Evolutionary conservation across 208 protist species (phyloP).

Genomic region (Wallacemonas rigidus): DNA sequence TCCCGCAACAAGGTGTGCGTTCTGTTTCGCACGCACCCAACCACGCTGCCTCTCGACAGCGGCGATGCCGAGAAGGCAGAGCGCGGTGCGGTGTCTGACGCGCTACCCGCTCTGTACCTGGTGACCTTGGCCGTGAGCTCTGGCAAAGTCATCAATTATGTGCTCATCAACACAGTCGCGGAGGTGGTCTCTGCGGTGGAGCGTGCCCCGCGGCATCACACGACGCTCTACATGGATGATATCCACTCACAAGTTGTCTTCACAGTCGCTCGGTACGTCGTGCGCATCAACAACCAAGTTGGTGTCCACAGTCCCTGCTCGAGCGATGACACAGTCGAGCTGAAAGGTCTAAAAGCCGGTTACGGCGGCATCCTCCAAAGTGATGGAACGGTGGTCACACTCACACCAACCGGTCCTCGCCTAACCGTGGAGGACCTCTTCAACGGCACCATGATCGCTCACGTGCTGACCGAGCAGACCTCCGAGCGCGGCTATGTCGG

Average conservation of each 20-base stretch:
- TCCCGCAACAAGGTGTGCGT: slow-evolving; percentile 46
- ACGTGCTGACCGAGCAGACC: not conserved
- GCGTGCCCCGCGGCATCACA: slow-evolving; percentile 53
- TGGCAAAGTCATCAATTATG: slow-evolving; percentile 58
- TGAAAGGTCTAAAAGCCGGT: slow-evolving; percentile 32
- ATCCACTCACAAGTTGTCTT: slow-evolving; percentile 43
- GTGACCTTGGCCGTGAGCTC: slow-evolving; percentile 50
- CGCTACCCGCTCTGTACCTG: slow-evolving; percentile 51
- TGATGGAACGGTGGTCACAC: slow-evolving; percentile 54
- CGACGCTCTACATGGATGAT: slow-evolving; percentile 58
- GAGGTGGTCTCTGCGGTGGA: slow-evolving; percentile 44
- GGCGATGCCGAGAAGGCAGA: slow-evolving; percentile 2
- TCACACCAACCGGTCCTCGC: slow-evolving; percentile 55
- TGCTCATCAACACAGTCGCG: slow-evolving; percentile 57
- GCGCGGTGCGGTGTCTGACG: not conserved
- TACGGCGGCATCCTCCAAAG: slow-evolving; percentile 44
- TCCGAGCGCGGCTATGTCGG: slow-evolving; percentile 13
- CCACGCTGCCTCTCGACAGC: slow-evolving; percentile 22
- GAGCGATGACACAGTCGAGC: slow-evolving; percentile 64
- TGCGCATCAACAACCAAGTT: slow-evolving; percentile 80
- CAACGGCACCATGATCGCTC: not conserved
- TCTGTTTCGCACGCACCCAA: slow-evolving; percentile 44
- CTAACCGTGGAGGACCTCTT: slow-evolving; percentile 31
- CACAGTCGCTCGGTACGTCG: slow-evolving; percentile 50
- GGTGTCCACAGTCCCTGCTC: slow-evolving; percentile 69